Evolutionary conservation across 306 rosid species (phyloP).

Genomic region (Herpetospermum pedunculosum): DNA sequence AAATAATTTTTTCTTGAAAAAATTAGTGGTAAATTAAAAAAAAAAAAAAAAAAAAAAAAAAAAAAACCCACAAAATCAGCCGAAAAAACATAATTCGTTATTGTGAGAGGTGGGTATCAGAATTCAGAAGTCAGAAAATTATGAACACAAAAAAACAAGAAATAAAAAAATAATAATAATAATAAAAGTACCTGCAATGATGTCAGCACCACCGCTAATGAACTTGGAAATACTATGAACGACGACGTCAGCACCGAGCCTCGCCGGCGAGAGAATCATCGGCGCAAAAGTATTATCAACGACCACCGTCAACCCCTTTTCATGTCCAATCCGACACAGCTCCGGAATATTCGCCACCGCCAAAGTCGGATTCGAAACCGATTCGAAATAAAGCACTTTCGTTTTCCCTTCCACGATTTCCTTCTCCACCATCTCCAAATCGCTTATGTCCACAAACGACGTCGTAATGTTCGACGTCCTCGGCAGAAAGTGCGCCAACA

Average conservation of each 20-base stretch:
- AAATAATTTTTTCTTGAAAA: too few relatives aligned
- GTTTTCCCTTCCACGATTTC: conserved; percentile 61
- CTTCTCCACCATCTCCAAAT: conserved; percentile 33
- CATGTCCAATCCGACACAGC: conserved; percentile 45
- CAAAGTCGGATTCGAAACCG: conserved; percentile 64
- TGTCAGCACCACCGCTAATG: conserved; percentile 93
- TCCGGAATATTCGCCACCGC: conserved; percentile 65
- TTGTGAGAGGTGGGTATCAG: neutral
- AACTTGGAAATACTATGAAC: conserved; percentile 86
- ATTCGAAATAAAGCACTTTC: conserved; percentile 60
- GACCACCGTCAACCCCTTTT: conserved; percentile 62
- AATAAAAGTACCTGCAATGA: conserved; percentile 74
- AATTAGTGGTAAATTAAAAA: too few relatives aligned
- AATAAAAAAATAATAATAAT: neutral
- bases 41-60: too few relatives aligned
- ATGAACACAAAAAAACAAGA: neutral
- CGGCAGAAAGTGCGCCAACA: conserved; percentile 56
- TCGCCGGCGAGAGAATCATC: conserved; percentile 69
- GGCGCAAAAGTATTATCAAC: conserved; percentile 93
- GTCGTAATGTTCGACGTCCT: conserved; percentile 48
- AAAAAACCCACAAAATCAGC: too few relatives aligned
- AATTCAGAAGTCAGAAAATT: too few relatives aligned
- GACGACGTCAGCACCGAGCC: conserved; percentile 87
- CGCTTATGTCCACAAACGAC: conserved; percentile 46
- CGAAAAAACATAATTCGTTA: neutral